Evolutionary conservation across 352 stramenopile species (phyloP), one percentile per base, ranked within the genome.

Genomic region (Phytophthora kernoviae): DNA sequence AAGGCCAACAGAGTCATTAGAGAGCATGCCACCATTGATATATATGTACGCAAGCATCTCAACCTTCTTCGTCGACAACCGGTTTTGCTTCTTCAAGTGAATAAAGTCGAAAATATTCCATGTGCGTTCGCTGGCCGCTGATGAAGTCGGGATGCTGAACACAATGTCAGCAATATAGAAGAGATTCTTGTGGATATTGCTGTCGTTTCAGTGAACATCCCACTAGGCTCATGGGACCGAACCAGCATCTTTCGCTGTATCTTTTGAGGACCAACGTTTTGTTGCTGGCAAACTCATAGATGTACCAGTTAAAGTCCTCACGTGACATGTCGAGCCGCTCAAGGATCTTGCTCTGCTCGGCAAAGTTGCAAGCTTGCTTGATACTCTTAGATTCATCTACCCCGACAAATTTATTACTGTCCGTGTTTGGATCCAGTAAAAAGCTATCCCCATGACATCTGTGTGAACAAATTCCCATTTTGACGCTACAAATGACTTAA

Each of bases 381-480:
- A 55, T 55, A 14, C 15, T 27, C 4, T 45, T 10, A 4, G 20
- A 10, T 2, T 55, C 36, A 34, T 46, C 21, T 1, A 14, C 9
- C 0, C 10, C 34, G 11, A 55, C 21, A 10, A 47, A 55, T 12
- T 4, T 2, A 5, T 2, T 15, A 4, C 37, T 46, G 18, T 51
- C 9, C 36, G 37, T 46, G 14, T 45, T 48, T 21, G 55, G 45
- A 45, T 56, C 37, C 11, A 63, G 24, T 37, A 63, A 30, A 43
- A 63, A 63, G 21, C 17, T 6, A 63, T 39, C 11, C 27, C 34
- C 27, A 52, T 63, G 8, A 39, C 21, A 26, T 63, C 55, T 1
- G 55, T 63, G 27, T 47, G 24, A 34, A 63, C 46, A 18, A 56
- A 63, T 9, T 46, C n/a, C 55, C 39, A 63, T 18, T 47, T 26